These are phyloP conservation scores for Suillus lakei DNA, from an alignment of 768 basidiomycete genomes.

Conservation along the genomic window DNA sequence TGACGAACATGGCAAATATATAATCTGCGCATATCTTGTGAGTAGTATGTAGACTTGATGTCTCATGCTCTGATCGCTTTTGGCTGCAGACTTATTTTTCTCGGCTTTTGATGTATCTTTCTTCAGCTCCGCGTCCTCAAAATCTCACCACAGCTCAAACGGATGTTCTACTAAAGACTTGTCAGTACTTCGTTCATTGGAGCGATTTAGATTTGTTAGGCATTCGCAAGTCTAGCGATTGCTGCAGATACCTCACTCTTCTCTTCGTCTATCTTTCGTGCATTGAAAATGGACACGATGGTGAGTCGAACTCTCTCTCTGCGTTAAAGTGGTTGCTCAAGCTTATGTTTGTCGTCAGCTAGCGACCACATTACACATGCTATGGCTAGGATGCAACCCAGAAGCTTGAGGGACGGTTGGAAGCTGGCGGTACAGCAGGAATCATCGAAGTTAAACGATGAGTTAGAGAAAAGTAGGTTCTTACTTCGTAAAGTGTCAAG, in stretches of 20 bases:
- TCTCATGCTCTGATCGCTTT: neutral
- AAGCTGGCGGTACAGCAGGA: constrained; percentile 2
- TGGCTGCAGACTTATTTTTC: constrained; percentile 22
- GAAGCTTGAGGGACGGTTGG: constrained; percentile 6
- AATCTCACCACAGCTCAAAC: constrained; percentile 23
- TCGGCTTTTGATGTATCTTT: constrained; percentile 28
- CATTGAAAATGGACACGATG: constrained; percentile 20
- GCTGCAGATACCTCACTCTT: constrained; percentile 31
- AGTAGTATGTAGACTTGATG: neutral
- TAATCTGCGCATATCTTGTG: constrained; percentile 6
- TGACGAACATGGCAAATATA: constrained; percentile 2
- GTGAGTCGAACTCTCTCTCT: constrained; percentile 20
- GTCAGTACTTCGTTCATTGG: constrained; percentile 26
- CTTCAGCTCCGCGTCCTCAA: constrained; percentile 14
- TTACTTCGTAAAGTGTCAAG: neutral
- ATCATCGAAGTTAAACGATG: neutral
- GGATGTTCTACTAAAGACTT: constrained; percentile 24
- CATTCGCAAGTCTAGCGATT: constrained; percentile 33
- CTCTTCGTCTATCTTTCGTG: constrained; percentile 29
- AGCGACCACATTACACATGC: neutral
- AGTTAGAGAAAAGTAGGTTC: constrained; percentile 2
- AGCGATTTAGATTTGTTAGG: constrained; percentile 27
- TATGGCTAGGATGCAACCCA: constrained; percentile 5
- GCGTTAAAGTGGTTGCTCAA: neutral
- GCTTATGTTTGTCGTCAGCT: neutral